Evolutionary conservation across 768 basidiomycete genomes (phyloP), one percentile per base, ranked within the genome.

Genomic region (Tulasnella sp.): DNA sequence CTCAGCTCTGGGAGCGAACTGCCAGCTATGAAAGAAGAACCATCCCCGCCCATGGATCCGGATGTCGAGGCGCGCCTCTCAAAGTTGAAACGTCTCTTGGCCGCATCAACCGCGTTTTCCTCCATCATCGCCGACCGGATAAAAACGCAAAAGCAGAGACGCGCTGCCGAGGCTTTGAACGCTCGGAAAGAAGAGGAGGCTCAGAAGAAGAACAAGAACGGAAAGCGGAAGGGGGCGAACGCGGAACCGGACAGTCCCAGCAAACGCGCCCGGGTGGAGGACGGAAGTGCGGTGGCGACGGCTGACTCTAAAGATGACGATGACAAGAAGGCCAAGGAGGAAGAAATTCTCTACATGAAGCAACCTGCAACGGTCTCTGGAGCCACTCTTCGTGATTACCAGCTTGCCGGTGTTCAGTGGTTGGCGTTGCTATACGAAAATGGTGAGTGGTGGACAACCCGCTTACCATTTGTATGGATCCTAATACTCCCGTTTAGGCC

Each of bases 361-460:
- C 97, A 98, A 81, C 93, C 95, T 0, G 82, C 86, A 1, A 83
- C 95, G 22, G 85, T 99, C 52, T 94, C 94, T 0, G 97, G 97
- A 5, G 94, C 90, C 0, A 92, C 85, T 76, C 83, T 99, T 78
- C 94, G 95, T 81, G 88, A 91, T 40, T 98, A 97, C 81, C 97
- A 99, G 81, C 87, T 98, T 1, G 93, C 96, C 71, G 97, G 97
- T 0, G 88, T 97, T 19, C 93, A 96, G 78, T 98, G 97, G 97
- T 93, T 97, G 93, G 91, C 92, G 0, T 90, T 90, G 14, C 83
- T 97, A 19, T 91, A 94, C 81, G 88, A 92, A 82, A 95, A 94
- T 79, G 91, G 91, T 91, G 77, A 42, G 87, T 81, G 17, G 40
- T 36, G 58, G 15, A 29, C 29, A 22, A 4, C 17, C 2, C 31